phyloP scores from a whole-genome alignment of 2,329 filamentous ascomycete species.

The Colletotrichum australisinense region DNA sequence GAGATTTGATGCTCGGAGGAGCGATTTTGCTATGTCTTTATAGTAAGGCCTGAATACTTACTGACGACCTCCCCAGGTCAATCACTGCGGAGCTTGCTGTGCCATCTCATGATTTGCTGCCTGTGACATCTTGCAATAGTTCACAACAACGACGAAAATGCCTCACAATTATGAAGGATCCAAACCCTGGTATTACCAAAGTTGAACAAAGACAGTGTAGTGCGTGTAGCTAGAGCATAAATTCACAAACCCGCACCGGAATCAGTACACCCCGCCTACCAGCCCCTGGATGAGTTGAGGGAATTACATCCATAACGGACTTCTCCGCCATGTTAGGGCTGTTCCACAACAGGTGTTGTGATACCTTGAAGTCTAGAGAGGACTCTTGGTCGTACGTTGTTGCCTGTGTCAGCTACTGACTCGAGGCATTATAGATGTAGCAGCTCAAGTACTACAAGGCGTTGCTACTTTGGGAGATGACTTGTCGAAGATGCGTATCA shows the following conservation, averaged over 20 bases:
- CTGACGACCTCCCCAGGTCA: too few species aligned
- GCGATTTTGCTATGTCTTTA: neutral
- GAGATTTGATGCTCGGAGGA: neutral
- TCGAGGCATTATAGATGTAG: neutral
- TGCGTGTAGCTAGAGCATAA: neutral
- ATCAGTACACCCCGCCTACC: neutral
- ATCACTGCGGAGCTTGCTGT: neutral
- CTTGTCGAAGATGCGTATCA: neutral
- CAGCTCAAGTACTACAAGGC: neutral
- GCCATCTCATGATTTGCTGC: neutral
- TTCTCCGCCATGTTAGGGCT: neutral
- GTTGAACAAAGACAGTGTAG: neutral
- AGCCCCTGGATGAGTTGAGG: neutral
- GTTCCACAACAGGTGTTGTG: neutral
- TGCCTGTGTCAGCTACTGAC: neutral
- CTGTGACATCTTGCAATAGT: neutral
- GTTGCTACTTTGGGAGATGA: neutral
- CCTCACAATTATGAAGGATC: too few species aligned
- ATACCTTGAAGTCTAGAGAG: neutral
- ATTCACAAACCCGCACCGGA: too few species aligned
- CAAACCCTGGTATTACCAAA: neutral
- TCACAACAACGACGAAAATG: too few species aligned
- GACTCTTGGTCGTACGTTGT: neutral
- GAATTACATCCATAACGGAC: neutral
- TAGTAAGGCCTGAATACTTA: neutral